phyloP scores from a whole-genome alignment of 352 stramenopile genomes.

The Pythium dissotocum region DNA sequence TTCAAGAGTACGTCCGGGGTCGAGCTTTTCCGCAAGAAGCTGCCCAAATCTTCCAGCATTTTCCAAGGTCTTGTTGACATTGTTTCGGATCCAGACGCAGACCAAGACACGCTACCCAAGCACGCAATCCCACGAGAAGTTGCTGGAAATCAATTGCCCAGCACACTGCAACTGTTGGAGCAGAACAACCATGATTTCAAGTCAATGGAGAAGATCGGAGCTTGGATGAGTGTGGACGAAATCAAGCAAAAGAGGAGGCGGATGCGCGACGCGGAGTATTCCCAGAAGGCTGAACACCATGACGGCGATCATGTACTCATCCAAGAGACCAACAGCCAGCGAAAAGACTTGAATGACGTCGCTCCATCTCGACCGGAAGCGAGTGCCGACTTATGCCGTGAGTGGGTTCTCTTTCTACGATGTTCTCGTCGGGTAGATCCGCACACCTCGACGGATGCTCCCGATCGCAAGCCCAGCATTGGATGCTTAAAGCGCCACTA shows the following conservation, averaged over 20 bases:
- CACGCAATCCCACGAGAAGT: background rate
- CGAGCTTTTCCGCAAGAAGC: constrained; percentile 72
- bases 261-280: constrained; percentile 26
- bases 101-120: background rate
- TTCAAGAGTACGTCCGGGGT: constrained; percentile 69
- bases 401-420: constrained; percentile 70
- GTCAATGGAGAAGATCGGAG: constrained; percentile 63
- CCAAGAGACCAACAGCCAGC: constrained; percentile 35
- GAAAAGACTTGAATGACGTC: constrained; percentile 25
- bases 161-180: constrained; percentile 37
- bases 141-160: constrained; percentile 31
- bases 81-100: constrained; percentile 4
- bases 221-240: constrained; percentile 61
- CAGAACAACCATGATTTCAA: constrained; percentile 51
- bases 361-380: constrained; percentile 42
- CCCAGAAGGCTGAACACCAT: constrained; percentile 17
- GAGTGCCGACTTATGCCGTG: constrained; percentile 52
- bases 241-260: constrained; percentile 44
- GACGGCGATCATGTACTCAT: constrained; percentile 50
- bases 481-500: constrained; percentile 74
- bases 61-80: constrained; percentile 34
- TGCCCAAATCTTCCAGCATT: constrained; percentile 49
- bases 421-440: constrained; percentile 39
- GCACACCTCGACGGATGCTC: background rate
- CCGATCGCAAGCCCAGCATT: constrained; percentile 34